Base-by-base conservation (phyloP, 2,329 filamentous ascomycete species). In the Penicillium italicum region DNA sequence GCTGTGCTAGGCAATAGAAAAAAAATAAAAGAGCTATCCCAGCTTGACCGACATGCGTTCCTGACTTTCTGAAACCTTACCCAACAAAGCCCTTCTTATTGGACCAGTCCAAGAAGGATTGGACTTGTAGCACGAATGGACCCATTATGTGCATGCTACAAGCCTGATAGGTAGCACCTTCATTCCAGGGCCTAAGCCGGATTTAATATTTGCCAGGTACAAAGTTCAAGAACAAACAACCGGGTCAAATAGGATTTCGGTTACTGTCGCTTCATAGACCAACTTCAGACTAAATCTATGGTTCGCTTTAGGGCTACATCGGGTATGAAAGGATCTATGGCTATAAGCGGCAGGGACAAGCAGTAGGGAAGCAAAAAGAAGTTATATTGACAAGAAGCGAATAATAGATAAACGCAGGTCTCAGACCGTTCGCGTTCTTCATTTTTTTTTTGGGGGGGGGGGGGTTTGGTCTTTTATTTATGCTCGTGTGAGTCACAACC, bases 171-270 rank as follows among this genome's bases (percentile, higher is more conserved):
- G 40, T 20, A 44, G 42, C 7, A 45, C 9, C n/a, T 18, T 36
- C 33, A 36, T n/a, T 11, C n/a, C 12, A 42, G 38, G 38, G 12
- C 12, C 8, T 5, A 9, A 37, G 40, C 28, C 36, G 8, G 50
- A 41, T 48, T 53, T 24, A 26, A 40, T 41, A 48, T 41, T 48
- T 16, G 28, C 43, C 50, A 53, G 50, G 50, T 36, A 49, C 42
- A 26, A 31, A 40, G 34, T 24, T 47, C 18, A 33, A 28, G 42
- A 48, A 38, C 20, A 38, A 38, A 33, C 36, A 28, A 37, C 9
- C n/a, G 44, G 20, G 26, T 53, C 33, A 16, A 37, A 26, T 28
- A 18, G 14, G 10, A 28, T 34, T 50, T 28, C 22, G 28, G 36
- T 33, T 43, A 26, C 10, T 24, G 12, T 49, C 36, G 26, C 47